Conservation (phyloP, 1,139 yeast genomes). For the Suhomyces panamericanus region DNA sequence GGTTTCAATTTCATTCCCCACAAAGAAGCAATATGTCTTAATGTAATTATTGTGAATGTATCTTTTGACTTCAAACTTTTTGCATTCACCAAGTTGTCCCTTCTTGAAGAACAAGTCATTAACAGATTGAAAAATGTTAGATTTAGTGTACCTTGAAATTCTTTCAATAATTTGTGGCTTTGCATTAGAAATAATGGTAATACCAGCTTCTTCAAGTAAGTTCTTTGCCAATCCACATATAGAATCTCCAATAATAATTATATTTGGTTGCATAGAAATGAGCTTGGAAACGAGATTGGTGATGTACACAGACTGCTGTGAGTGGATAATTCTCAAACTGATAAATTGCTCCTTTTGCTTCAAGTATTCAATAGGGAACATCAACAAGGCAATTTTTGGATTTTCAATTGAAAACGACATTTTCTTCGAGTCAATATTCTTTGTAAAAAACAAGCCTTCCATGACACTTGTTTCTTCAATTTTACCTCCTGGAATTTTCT, state of each 20-base stretch:
- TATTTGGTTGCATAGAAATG: constrained; percentile 72
- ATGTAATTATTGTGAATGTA: constrained; percentile 55
- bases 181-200: constrained; percentile 75
- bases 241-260: constrained; percentile 76
- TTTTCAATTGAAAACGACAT: constrained; percentile 66
- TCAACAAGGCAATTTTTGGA: constrained; percentile 79
- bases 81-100: constrained; percentile 71
- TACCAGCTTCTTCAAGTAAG: constrained; percentile 68
- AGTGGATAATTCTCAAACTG: constrained; percentile 78
- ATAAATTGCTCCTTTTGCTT: constrained; percentile 72
- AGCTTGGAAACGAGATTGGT: constrained; percentile 80
- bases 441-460: constrained; percentile 84
- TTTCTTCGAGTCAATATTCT: constrained; percentile 73
- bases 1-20: constrained; percentile 70
- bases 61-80: constrained; percentile 66
- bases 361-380: constrained; percentile 87
- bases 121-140: constrained; percentile 65
- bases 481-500: constrained; percentile 76
- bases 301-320: constrained; percentile 86
- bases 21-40: constrained; percentile 73
- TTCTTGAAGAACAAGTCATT: constrained; percentile 51
- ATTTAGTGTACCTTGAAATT: constrained; percentile 75
- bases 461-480: constrained; percentile 60
- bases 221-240: constrained; percentile 83
- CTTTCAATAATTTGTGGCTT: constrained; percentile 83